These are phyloP conservation scores for Crucihimalaya himalaica DNA, from an alignment of 345 rosid genomes.

Conservation along the genomic window DNA sequence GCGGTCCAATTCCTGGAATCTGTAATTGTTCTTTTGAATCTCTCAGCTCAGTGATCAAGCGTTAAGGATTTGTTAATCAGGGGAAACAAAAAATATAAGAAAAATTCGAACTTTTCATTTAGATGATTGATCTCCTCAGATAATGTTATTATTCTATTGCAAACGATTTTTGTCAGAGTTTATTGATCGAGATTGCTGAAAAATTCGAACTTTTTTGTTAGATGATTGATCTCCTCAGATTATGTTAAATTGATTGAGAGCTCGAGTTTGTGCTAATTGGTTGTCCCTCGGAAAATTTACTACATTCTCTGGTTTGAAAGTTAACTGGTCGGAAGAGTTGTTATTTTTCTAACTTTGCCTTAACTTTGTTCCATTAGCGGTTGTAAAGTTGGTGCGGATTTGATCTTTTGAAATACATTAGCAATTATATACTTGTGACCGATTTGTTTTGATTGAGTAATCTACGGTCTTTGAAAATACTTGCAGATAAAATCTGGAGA, in stretches of 20 bases:
- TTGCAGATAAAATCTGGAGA: conserved; percentile 77
- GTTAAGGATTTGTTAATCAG: neutral
- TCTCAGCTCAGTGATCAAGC: neutral
- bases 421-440: too few species aligned
- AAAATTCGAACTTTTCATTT: neutral
- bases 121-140: neutral
- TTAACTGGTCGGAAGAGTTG: neutral
- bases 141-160: too few species aligned
- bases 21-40: conserved; percentile 35
- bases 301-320: too few species aligned
- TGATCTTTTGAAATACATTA: neutral
- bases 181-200: neutral
- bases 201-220: neutral
- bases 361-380: neutral
- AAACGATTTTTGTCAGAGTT: neutral
- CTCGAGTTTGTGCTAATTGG: neutral
- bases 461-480: neutral
- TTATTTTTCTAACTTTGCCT: neutral
- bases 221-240: neutral
- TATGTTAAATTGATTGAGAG: neutral
- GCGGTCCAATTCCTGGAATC: conserved; percentile 73
- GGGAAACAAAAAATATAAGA: neutral
- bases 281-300: too few species aligned
- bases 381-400: neutral
- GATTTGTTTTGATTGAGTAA: neutral